These are phyloP conservation scores for Pilaira anomala DNA, from an alignment of 192 early-diverging fungal species.

Conservation along the genomic window DNA sequence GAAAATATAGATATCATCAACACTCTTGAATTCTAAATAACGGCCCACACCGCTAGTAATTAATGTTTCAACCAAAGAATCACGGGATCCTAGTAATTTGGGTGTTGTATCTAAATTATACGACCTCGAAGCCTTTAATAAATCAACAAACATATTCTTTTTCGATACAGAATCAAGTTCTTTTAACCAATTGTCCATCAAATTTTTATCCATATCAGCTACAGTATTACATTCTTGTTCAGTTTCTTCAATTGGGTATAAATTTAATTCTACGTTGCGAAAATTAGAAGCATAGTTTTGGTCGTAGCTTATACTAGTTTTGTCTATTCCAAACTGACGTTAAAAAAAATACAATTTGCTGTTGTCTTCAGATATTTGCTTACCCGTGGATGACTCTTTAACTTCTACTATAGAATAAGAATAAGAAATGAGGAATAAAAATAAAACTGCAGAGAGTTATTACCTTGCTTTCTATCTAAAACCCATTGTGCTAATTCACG, in stretches of 20 bases:
- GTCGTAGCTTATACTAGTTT: background rate
- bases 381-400: background rate
- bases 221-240: slow-evolving; percentile 8
- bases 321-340: background rate
- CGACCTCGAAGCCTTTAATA: slow-evolving; percentile 49
- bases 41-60: slow-evolving; percentile 74
- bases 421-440: background rate
- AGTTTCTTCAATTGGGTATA: background rate
- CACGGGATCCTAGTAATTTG: slow-evolving; percentile 66
- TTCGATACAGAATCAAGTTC: too few relatives aligned
- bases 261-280: background rate
- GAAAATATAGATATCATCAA: slow-evolving; percentile 68
- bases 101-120: slow-evolving; percentile 71
- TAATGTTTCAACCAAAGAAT: slow-evolving; percentile 69
- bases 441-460: too few relatives aligned
- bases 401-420: background rate
- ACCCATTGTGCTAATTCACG: slow-evolving; percentile 48
- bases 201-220: slow-evolving; percentile 25
- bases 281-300: background rate
- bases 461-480: slow-evolving; percentile 2
- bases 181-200: slow-evolving; percentile 26
- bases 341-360: background rate
- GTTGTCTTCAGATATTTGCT: background rate
- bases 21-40: slow-evolving; percentile 85
- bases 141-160: slow-evolving; percentile 18